Percentiles rank a stretch among this genome's conserved stretches.
Evolutionary conservation across 805 yeast species (phyloP).

Genomic region (Saccharomyces kudriavzevii): DNA sequence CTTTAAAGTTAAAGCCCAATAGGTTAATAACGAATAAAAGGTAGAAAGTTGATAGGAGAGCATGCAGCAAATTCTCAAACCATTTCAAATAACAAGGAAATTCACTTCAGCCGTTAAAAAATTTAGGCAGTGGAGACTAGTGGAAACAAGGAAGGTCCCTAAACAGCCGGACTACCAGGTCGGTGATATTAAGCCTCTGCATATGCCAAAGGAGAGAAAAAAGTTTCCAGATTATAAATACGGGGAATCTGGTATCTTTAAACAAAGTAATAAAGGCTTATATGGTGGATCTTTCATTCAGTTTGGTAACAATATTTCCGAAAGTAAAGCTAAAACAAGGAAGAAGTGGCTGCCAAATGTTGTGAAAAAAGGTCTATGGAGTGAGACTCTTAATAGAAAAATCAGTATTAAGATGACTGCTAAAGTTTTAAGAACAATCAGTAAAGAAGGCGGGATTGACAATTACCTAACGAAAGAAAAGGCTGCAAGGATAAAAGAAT

Average conservation of each 20-base stretch:
- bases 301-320: conserved; percentile 72
- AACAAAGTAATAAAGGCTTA: conserved; percentile 79
- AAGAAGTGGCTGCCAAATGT: conserved; percentile 82
- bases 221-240: conserved; percentile 63
- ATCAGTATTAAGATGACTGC: conserved; percentile 62
- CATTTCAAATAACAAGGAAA: conserved; percentile 6
- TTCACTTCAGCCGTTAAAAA: conserved; percentile 13
- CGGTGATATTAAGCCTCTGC: conserved; percentile 46
- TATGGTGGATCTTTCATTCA: conserved; percentile 82
- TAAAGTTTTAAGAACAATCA: conserved; percentile 75
- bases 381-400: conserved; percentile 58
- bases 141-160: conserved; percentile 42
- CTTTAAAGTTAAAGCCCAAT: background rate
- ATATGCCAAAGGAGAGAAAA: conserved; percentile 38
- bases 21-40: background rate
- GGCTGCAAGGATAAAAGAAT: conserved; percentile 81
- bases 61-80: conserved; percentile 2
- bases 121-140: conserved; percentile 35
- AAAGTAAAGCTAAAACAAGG: conserved; percentile 60
- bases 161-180: conserved; percentile 37
- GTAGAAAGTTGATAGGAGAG: background rate
- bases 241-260: conserved; percentile 69
- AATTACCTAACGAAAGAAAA: conserved; percentile 79
- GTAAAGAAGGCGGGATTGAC: conserved; percentile 93
- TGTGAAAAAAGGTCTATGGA: conserved; percentile 69